Base-by-base conservation (phyloP, 2,329 filamentous ascomycete genomes). In the Hypoxylon sp. region DNA sequence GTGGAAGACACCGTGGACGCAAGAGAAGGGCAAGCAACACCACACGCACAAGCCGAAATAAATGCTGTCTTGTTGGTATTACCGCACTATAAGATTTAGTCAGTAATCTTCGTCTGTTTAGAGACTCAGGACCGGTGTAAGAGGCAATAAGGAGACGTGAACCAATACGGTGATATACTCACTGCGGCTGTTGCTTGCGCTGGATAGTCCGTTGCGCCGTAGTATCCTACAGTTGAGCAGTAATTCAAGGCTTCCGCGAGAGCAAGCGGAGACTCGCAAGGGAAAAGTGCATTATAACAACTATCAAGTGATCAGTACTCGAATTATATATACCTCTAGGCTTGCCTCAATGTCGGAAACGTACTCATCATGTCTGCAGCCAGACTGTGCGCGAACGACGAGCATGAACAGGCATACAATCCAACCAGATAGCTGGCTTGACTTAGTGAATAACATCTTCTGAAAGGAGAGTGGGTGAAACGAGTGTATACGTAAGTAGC, bases 261-360 rank as follows among this genome's bases (percentile, higher is more conserved):
- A 37, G 63, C 70, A 5, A 61, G 37, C 5, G 66, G 23, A 30
- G 65, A 67, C 7, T 68, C 59, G 57, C 73, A 74, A 55, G 65
- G 73, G 61, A 74, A 74, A 19, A 74, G 45, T 2, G 73, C 72
- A 32, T 65, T 65, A 37, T 70, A 68, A n/a, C 73, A 74, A 34
- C 73, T 74, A 11, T 43, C 12, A 19, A 46, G 5, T 12, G 11
- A 25, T 72, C 41, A 72, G 62, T 8, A 9, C 14, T 37, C 8
- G 2, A 27, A 8, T 19, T 14, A n/a, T n/a, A n/a, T n/a, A n/a
- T n/a, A n/a, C n/a, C 2, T 19, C 23, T 6, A 27, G 29, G 21
- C 16, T 5, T 37, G 6, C 5, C 19, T 9, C 9, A 11, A 25
- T 48, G 2, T 30, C 23, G 2, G 16, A 16, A 43, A 59, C 63